phyloP scores from a whole-genome alignment of 2,329 filamentous ascomycete species.

The Polychaeton citri region DNA sequence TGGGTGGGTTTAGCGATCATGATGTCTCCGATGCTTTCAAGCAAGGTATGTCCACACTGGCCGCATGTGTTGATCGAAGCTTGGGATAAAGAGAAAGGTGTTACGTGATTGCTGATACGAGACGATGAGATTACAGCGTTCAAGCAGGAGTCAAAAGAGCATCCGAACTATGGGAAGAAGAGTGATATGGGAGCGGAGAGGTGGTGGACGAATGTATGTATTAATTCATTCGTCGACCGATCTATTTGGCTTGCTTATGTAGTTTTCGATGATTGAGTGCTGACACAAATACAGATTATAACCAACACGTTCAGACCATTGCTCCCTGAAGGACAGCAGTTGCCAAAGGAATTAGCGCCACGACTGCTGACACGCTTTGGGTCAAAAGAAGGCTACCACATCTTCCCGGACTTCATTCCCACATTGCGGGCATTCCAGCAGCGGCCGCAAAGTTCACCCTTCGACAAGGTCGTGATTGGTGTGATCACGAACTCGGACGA shows the following conservation, averaged over 20 bases:
- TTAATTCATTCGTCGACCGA: too few relatives aligned
- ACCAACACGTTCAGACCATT: conserved; percentile 38
- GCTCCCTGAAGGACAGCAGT: conserved; percentile 10
- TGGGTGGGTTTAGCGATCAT: conserved; percentile 29
- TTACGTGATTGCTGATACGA: too few relatives aligned
- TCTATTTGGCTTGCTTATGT: background rate
- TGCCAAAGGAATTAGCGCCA: conserved; percentile 35
- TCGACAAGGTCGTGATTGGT: conserved; percentile 32
- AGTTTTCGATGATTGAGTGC: background rate
- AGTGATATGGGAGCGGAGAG: conserved; percentile 36
- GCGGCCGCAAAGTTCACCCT: conserved; percentile 6
- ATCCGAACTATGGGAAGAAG: conserved; percentile 48
- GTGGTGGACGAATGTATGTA: conserved; percentile 48
- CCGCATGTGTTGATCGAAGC: too few relatives aligned
- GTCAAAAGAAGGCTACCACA: conserved; percentile 38
- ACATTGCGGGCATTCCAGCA: conserved; percentile 31
- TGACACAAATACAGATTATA: conserved; percentile 38
- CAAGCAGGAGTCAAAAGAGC: conserved; percentile 29
- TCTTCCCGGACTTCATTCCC: conserved; percentile 33
- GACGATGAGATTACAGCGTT: too few relatives aligned
- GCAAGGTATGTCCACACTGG: conserved; percentile 15
- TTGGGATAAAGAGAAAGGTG: too few relatives aligned
- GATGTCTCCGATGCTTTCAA: conserved; percentile 29
- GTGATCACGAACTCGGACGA: conserved; percentile 52
- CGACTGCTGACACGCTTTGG: conserved; percentile 41